Base-by-base conservation (phyloP, 129 eudicot genomes). In the Gnaphalium uliginosum region DNA sequence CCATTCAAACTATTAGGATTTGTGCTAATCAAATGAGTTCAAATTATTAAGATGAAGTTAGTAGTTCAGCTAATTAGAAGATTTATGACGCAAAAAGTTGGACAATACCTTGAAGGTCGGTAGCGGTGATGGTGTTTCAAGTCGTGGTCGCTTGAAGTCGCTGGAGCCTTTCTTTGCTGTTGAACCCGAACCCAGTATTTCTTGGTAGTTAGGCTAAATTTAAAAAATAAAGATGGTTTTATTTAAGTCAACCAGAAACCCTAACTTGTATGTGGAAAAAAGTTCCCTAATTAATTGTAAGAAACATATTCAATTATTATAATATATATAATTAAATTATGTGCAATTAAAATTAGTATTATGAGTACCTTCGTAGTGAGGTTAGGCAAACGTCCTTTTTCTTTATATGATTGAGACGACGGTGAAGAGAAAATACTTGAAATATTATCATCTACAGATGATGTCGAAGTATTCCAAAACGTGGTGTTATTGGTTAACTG, bases 81-180 rank as follows among this genome's bases (percentile, higher is more conserved):
- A 35, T 35, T 7, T 35, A 33, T 33, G 0, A 33, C 6, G 57
- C 72, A 41, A 29, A 54, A 27, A 0, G 7, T 6, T 24, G 18
- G 22, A 48, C 19, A 6, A 64, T 67, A 92, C 98, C 98, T 89
- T 92, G 64, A 92, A 92, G 39, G 94, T 92, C 17, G 98, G 98
- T 46, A 92, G 68, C 18, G 96, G 87, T 29, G 98, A 92, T 57
- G 98, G 98, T 22, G 98, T 89, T 71, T 89, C 87, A 19, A 92
- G 79, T 25, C 98, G 72, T 18, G 89, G 85, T 51, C 94, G 82
- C 61, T 92, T 92, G 27, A 83, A 75, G 48, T 70, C 86, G 27
- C 68, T 69, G 15, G 46, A 54, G 50, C 70, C 72, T 75, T 76
- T 83, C 85, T 81, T 88, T 41, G 72, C 70, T 21, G 33, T 51